phyloP scores from a whole-genome alignment of 805 yeast species.

The Saturnispora zaruensis region DNA sequence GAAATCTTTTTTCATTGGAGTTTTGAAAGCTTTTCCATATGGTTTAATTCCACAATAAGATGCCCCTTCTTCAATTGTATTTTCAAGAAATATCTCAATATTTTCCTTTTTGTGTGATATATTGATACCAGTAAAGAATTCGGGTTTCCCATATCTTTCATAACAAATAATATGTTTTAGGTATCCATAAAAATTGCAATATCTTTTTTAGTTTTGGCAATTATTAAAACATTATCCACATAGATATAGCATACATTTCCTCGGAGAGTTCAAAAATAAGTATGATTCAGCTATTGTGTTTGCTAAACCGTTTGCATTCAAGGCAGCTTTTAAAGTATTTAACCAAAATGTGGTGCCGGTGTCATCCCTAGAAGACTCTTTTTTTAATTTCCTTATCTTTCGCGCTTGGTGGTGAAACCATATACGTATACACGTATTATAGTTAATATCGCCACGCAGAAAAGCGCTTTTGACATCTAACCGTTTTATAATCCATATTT shows the following conservation, averaged over 20 bases:
- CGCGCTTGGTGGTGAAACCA: conserved; percentile 3
- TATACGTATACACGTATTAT: not conserved
- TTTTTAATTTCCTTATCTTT: not conserved
- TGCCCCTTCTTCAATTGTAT: not conserved
- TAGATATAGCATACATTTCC: not conserved
- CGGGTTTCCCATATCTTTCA: not conserved
- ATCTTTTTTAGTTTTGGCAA: not conserved
- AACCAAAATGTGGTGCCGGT: not conserved
- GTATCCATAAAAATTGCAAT: not conserved
- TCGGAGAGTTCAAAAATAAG: not conserved
- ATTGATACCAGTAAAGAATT: not conserved
- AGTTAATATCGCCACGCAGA: conserved; percentile 9
- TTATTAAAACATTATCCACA: not conserved
- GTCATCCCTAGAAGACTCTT: conserved; percentile 1
- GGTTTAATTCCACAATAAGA: not conserved
- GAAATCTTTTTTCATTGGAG: conserved; percentile 2
- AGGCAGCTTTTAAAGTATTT: not conserved
- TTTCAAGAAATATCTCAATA: not conserved
- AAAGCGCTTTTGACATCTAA: conserved; percentile 12
- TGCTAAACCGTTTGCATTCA: not conserved
- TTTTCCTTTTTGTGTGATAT: not conserved
- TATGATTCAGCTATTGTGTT: not conserved
- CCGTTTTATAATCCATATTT: conserved; percentile 1
- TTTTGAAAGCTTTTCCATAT: not conserved
- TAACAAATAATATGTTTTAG: not conserved